phyloP scores from a whole-genome alignment of 2,329 filamentous ascomycete species.

The Xylariaceae sp. region DNA sequence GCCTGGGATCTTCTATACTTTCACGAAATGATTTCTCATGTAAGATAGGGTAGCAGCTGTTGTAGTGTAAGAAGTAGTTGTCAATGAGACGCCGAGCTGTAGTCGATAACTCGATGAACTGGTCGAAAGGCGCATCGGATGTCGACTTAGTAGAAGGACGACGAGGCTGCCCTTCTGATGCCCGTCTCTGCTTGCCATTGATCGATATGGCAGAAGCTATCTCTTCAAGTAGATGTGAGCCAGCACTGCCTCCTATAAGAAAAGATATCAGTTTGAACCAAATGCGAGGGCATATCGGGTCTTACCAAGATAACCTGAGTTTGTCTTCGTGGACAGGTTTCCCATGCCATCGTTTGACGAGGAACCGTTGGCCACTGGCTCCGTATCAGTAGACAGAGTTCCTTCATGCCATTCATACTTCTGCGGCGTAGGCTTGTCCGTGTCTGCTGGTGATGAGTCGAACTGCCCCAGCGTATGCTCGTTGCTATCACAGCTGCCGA shows the following conservation, averaged over 20 bases:
- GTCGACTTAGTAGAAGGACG: neutral
- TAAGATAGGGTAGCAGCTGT: conserved; percentile 4
- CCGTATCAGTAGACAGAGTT: neutral
- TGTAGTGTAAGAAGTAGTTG: conserved; percentile 3
- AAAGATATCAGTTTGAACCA: too few species aligned
- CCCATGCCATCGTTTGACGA: conserved; percentile 6
- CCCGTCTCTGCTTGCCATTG: too few species aligned
- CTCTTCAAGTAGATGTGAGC: conserved; percentile 3
- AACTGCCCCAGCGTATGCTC: neutral
- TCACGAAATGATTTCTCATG: conserved; percentile 6
- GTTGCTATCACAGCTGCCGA: neutral
- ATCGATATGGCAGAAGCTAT: conserved; percentile 1
- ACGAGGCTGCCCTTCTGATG: neutral
- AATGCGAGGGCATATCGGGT: neutral
- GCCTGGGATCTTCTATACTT: neutral
- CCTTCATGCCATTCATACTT: conserved; percentile 5
- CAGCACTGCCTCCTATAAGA: conserved; percentile 3
- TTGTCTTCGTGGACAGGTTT: conserved; percentile 1
- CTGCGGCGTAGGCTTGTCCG: neutral
- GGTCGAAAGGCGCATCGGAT: neutral
- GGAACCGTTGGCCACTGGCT: neutral
- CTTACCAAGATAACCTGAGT: conserved; percentile 6
- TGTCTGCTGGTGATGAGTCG: neutral
- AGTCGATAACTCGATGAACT: neutral
- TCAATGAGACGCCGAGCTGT: conserved; percentile 1